Base-by-base conservation (phyloP, 768 basidiomycete species). In the Tremella fuciformis region DNA sequence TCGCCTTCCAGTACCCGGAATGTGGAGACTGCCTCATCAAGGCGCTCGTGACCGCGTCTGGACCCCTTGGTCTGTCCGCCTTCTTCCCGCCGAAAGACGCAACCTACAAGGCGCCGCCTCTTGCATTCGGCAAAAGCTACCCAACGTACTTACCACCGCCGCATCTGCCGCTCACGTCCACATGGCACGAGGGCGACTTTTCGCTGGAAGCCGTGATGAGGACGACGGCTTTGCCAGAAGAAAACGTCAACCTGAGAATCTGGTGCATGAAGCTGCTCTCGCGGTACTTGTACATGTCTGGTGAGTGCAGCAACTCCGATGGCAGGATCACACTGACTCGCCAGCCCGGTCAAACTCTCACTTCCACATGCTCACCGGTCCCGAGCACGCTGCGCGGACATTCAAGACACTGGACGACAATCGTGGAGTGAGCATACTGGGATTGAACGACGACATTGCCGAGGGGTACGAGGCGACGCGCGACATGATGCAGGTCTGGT, bases 1-100 rank as follows among this genome's bases (percentile, higher is more conserved):
- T 77, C 13, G 65, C 76, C 0, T 77, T 77, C 57, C 64, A 69
- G 44, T 59, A 72, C 46, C 72, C 76, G 1, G 67, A 65, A 8
- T 77, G 76, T 44, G 76, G 76, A 2, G 76, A 77, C 53, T 77
- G 76, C 58, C 26, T 58, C 21, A 68, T 73, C 54, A 73, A 59
- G 57, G 73, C 71, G 0, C 53, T 75, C 8, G 74, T 76, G 2
- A 72, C 68, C 21, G 66, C 68, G 0, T 73, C 69, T 13, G 74
- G 74, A 13, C 67, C 70, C 21, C 54, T 73, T 6, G 74, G 74
- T 1, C 44, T 76, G 9, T 74, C 71, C 7, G 74, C 74, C 8
- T 68, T 73, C 60, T 73, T 73, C 47, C 74, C 74, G n/a, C 57
- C 67, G 4, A 57, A 50, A n/a, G 60, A 58, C n/a, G 65, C 59